phyloP scores from a whole-genome alignment of 768 basidiomycete species.

The Xerocomus brunneocitrinus region DNA sequence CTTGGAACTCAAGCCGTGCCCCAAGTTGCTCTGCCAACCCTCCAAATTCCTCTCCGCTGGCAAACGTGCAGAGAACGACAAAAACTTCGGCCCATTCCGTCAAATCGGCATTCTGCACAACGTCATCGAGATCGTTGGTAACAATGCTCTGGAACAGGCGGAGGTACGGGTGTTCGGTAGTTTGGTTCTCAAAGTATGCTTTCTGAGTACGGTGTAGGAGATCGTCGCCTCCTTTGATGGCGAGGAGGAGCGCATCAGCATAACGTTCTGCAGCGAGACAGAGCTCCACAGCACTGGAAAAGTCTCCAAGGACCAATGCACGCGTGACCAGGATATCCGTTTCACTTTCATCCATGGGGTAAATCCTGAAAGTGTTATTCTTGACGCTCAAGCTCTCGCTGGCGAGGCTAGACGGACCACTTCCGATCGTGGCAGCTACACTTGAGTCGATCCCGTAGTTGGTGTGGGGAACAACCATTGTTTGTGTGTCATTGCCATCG shows the following conservation, averaged over 20 bases:
- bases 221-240: slow-evolving; percentile 85
- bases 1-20: slow-evolving; percentile 83
- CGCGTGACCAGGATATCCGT: slow-evolving; percentile 86
- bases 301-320: slow-evolving; percentile 94
- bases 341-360: slow-evolving; percentile 81
- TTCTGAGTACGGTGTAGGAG: slow-evolving; percentile 86
- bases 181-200: slow-evolving; percentile 85
- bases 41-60: slow-evolving; percentile 76
- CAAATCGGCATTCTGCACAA: slow-evolving; percentile 94
- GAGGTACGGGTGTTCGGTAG: slow-evolving; percentile 75
- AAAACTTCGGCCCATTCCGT: slow-evolving; percentile 96
- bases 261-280: slow-evolving; percentile 86
- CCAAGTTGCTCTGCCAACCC: slow-evolving; percentile 91
- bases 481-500: slow-evolving; percentile 28
- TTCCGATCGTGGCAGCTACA: slow-evolving; percentile 94
- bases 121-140: slow-evolving; percentile 84
- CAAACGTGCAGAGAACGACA: slow-evolving; percentile 94
- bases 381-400: slow-evolving; percentile 47
- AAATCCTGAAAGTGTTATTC: slow-evolving; percentile 85
- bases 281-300: slow-evolving; percentile 84
- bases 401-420: slow-evolving; percentile 75
- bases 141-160: slow-evolving; percentile 94
- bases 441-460: slow-evolving; percentile 82
- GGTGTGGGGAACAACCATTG: slow-evolving; percentile 68
- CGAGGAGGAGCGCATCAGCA: slow-evolving; percentile 92